Percentiles rank a stretch among this genome's conserved stretches.
Conservation (phyloP, 2,329 filamentous ascomycete genomes). For the Thielaviopsis ethacetica region DNA sequence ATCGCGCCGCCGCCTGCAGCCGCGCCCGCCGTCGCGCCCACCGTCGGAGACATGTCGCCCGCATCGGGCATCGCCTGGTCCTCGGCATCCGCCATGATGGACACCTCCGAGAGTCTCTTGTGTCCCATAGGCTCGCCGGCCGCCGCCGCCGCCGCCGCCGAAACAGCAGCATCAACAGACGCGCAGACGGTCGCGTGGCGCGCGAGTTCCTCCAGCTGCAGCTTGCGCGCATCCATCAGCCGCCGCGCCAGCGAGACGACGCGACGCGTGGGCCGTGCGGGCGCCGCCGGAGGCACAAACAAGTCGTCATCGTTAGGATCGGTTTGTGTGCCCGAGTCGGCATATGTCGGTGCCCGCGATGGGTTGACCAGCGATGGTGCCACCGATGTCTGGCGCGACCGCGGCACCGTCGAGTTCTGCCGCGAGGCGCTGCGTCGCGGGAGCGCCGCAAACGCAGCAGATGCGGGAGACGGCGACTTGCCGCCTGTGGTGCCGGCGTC, state of each 20-base stretch:
- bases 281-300: conserved; percentile 26
- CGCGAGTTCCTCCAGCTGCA: conserved; percentile 20
- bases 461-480: conserved; percentile 35
- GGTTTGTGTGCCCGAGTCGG: conserved; percentile 36
- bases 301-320: conserved; percentile 37
- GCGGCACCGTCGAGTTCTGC: conserved; percentile 23
- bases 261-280: conserved; percentile 27
- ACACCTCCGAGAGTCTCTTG: not conserved
- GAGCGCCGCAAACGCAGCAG: conserved; percentile 18
- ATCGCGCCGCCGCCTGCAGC: no score
- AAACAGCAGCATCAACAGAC: not conserved
- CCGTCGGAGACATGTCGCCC: not conserved
- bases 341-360: conserved; percentile 22
- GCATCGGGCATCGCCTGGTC: not conserved
- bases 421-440: conserved; percentile 20
- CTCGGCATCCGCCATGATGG: not conserved
- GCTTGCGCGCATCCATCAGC: conserved; percentile 31
- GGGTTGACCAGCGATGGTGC: not conserved
- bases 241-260: conserved; percentile 38
- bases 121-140: not conserved
- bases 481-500: conserved; percentile 37
- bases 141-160: no score
- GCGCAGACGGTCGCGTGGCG: conserved; percentile 11
- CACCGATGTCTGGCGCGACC: conserved; percentile 14
- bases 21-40: no score